Percentiles rank a stretch among this genome's conserved stretches.
These are phyloP conservation scores for Naganishia randhawae DNA, from an alignment of 768 basidiomycete genomes.

Conservation along the genomic window DNA sequence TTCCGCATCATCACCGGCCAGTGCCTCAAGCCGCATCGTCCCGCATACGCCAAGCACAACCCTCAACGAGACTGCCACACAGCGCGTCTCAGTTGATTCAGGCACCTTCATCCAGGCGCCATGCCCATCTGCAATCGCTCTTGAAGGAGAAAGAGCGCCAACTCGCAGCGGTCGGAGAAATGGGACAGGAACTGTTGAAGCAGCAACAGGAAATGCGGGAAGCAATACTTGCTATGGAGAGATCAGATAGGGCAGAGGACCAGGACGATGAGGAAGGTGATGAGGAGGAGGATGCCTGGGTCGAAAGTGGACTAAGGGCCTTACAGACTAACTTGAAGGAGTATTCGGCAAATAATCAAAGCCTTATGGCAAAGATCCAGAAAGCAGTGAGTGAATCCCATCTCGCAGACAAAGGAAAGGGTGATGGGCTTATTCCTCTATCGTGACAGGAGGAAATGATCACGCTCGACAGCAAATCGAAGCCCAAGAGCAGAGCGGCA, in stretches of 20 bases:
- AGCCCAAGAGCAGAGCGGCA: neutral
- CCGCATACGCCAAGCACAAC: slow-evolving; percentile 5
- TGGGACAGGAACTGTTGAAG: slow-evolving; percentile 86
- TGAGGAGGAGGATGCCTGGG: slow-evolving; percentile 52
- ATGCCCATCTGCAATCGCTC: slow-evolving; percentile 56
- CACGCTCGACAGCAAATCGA: slow-evolving; percentile 12
- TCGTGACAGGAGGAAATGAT: slow-evolving; percentile 13
- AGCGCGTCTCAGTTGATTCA: slow-evolving; percentile 18
- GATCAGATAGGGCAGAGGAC: slow-evolving; percentile 63
- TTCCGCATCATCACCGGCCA: slow-evolving; percentile 1
- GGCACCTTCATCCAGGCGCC: slow-evolving; percentile 11
- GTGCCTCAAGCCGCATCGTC: slow-evolving; percentile 10
- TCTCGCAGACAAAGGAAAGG: slow-evolving; percentile 14
- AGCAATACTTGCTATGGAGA: slow-evolving; percentile 84
- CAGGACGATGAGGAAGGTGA: slow-evolving; percentile 61
- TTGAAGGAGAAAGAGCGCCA: slow-evolving; percentile 88
- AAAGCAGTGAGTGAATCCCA: slow-evolving; percentile 17
- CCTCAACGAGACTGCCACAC: slow-evolving; percentile 2
- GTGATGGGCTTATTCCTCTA: slow-evolving; percentile 4
- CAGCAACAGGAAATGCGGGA: slow-evolving; percentile 58
- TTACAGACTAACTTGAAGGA: slow-evolving; percentile 14
- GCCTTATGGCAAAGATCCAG: slow-evolving; percentile 21
- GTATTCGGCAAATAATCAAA: slow-evolving; percentile 22
- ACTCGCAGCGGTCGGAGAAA: slow-evolving; percentile 81
- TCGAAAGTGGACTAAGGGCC: slow-evolving; percentile 56